Conservation (phyloP, 257 asterid genomes). For the Plectranthus barbatus region DNA sequence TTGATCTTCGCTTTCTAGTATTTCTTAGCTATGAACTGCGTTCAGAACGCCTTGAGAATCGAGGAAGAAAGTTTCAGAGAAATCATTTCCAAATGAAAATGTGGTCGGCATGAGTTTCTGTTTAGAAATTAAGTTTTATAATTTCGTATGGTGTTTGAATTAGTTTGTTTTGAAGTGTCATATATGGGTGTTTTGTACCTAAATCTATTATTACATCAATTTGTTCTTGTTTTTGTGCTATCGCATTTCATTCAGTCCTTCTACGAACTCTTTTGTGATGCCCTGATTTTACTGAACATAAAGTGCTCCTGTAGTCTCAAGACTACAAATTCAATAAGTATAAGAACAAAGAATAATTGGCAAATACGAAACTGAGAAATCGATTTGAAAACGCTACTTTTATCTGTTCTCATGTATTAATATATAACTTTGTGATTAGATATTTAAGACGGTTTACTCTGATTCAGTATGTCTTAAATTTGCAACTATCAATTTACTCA, state of each 20-base stretch:
- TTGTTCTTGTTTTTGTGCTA: neutral
- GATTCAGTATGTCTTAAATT: neutral
- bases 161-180: no score
- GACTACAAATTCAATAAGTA: no score
- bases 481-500: neutral
- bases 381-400: no score
- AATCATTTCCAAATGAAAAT: neutral
- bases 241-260: neutral
- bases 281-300: no score
- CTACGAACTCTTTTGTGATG: neutral
- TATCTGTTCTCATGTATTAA: neutral
- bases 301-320: no score
- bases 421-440: neutral
- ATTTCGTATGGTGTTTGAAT: neutral
- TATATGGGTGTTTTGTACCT: no score
- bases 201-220: neutral
- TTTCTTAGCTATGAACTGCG: neutral
- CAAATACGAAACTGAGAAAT: no score
- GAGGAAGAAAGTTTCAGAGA: conserved; percentile 1
- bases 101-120: neutral
- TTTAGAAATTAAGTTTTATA: neutral
- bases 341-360: no score
- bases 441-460: neutral
- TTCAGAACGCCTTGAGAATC: neutral
- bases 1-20: neutral